Conservation (phyloP, 108 stramenopile genomes). For the Cyclotella sp. region DNA sequence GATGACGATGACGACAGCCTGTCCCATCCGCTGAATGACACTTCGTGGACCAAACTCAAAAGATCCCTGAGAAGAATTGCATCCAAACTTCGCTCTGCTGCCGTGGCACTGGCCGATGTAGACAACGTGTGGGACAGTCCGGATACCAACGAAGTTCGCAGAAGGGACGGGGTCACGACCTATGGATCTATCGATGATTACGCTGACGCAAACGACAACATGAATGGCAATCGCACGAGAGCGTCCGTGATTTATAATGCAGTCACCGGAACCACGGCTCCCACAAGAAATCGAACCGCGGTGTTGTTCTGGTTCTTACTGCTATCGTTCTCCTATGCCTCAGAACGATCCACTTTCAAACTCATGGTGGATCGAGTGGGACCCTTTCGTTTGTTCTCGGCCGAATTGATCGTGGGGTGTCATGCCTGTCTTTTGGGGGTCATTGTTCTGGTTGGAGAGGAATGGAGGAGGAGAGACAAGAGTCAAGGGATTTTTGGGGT, state of each 20-base stretch:
- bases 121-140: conserved; percentile 86
- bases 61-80: background rate
- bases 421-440: conserved; percentile 69
- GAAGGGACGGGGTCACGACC: background rate
- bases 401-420: conserved; percentile 64
- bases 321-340: conserved; percentile 70
- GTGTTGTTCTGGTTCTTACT: conserved; percentile 82
- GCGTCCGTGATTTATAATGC: conserved; percentile 39
- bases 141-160: conserved; percentile 13
- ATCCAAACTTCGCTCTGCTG: conserved; percentile 34
- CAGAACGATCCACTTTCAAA: conserved; percentile 84
- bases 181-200: conserved; percentile 7
- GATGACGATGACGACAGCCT: conserved; percentile 7
- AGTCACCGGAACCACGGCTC: conserved; percentile 30
- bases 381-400: conserved; percentile 80
- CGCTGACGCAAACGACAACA: conserved; percentile 10
- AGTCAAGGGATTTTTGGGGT: background rate
- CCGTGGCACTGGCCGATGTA: conserved; percentile 68
- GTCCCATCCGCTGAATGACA: background rate
- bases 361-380: conserved; percentile 82
- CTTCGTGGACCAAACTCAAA: background rate
- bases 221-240: conserved; percentile 1
- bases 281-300: conserved; percentile 52
- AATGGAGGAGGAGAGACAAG: conserved; percentile 8
- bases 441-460: conserved; percentile 54